Percentiles rank a stretch among this genome's conserved stretches.
phyloP scores from a whole-genome alignment of 176 grass and related monocot species.

The Hordeum vulgare region DNA sequence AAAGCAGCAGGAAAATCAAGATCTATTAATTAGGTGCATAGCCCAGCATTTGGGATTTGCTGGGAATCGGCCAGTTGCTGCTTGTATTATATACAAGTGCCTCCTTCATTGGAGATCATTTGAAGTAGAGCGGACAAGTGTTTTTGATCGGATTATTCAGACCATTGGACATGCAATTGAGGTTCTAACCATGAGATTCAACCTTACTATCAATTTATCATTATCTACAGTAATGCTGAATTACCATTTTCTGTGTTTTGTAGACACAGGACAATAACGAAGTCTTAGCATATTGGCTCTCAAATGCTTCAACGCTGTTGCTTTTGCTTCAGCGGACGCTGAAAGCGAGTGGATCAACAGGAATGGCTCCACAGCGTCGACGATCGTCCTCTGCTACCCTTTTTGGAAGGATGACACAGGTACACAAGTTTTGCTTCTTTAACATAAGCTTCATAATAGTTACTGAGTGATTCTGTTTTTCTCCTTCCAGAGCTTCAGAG shows the following conservation, averaged over 20 bases:
- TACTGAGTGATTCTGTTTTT: constrained; percentile 20
- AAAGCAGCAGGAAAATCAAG: constrained; percentile 99
- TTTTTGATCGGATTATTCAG: constrained; percentile 99
- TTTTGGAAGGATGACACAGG: constrained; percentile 99
- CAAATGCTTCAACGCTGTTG: constrained; percentile 92
- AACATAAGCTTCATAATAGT: constrained; percentile 21
- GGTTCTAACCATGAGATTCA: constrained; percentile 45
- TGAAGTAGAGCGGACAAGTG: constrained; percentile 99
- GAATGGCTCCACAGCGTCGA: constrained; percentile 85
- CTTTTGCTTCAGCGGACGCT: constrained; percentile 87
- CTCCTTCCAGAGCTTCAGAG: constrained; percentile 80
- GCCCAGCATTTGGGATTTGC: constrained; percentile 87
- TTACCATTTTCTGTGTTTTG: constrained; percentile 28
- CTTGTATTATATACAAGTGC: constrained; percentile 98
- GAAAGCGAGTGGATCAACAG: constrained; percentile 88
- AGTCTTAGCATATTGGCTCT: constrained; percentile 94
- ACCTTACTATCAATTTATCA: constrained; percentile 3
- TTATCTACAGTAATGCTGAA: constrained; percentile 17
- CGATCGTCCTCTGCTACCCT: constrained; percentile 91
- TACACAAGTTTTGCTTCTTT: constrained; percentile 25
- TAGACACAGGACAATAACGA: constrained; percentile 99
- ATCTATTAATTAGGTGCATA: constrained; percentile 93
- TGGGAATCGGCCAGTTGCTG: constrained; percentile 72
- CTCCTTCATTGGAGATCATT: constrained; percentile 99
- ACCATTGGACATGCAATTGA: constrained; percentile 98